Percentiles rank a stretch among this genome's conserved stretches.
These are phyloP conservation scores for Boletus sensibilis DNA, from an alignment of 768 basidiomycete species.

Conservation along the genomic window DNA sequence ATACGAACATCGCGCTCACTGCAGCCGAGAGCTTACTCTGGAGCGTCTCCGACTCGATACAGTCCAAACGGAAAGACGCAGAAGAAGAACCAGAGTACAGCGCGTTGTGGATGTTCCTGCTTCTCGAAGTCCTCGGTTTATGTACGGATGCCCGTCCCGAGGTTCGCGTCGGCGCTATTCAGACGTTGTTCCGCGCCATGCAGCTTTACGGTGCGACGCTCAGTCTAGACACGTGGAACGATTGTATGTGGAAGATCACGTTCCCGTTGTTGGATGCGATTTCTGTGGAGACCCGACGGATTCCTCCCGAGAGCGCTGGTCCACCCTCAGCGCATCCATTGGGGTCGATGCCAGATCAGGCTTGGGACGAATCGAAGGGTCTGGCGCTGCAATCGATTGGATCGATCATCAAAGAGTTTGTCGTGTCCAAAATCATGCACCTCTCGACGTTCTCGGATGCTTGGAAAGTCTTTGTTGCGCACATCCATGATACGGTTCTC, in stretches of 20 bases:
- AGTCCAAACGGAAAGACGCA: slow-evolving; percentile 68
- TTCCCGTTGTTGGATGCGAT: slow-evolving; percentile 82
- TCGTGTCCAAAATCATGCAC: slow-evolving; percentile 68
- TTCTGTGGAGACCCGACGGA: slow-evolving; percentile 52
- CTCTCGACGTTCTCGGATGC: slow-evolving; percentile 67
- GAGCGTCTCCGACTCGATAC: slow-evolving; percentile 95
- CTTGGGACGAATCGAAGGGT: slow-evolving; percentile 88
- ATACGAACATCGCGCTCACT: slow-evolving; percentile 95
- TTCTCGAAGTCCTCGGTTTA: slow-evolving; percentile 78
- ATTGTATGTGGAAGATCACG: slow-evolving; percentile 87
- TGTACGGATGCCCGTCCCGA: slow-evolving; percentile 83
- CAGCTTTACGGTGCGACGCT: slow-evolving; percentile 90
- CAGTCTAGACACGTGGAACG: slow-evolving; percentile 80
- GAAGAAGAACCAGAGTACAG: slow-evolving; percentile 72
- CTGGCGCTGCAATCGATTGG: slow-evolving; percentile 84
- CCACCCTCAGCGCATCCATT: slow-evolving; percentile 1
- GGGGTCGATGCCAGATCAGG: slow-evolving; percentile 34
- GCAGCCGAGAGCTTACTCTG: slow-evolving; percentile 91
- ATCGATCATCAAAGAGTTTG: slow-evolving; percentile 78
- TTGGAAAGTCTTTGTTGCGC: slow-evolving; percentile 72
- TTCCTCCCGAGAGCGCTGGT: slow-evolving; percentile 14
- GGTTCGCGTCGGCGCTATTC: slow-evolving; percentile 90
- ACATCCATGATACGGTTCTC: slow-evolving; percentile 69
- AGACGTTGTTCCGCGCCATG: slow-evolving; percentile 91
- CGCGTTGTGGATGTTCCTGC: slow-evolving; percentile 90